Conservation (phyloP, 768 basidiomycete species). For the Psilocybe tampanensis region DNA sequence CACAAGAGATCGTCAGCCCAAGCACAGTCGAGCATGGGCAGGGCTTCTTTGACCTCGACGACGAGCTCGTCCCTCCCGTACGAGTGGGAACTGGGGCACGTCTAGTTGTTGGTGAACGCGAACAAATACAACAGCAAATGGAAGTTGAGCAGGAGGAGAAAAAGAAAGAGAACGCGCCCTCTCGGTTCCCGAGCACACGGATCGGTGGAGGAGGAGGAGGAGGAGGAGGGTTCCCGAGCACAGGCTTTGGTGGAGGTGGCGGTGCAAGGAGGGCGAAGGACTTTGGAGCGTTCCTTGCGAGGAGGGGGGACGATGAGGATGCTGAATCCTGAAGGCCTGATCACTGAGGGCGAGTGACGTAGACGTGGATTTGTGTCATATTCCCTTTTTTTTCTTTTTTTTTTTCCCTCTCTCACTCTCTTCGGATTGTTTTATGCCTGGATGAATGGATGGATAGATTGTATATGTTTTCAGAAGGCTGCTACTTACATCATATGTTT, state of each 20-base stretch:
- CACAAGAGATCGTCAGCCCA: slow-evolving; percentile 24
- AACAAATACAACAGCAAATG: too few species aligned
- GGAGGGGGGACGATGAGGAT: slow-evolving; percentile 19
- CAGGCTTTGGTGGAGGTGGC: slow-evolving; percentile 16
- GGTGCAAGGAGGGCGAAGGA: slow-evolving; percentile 14
- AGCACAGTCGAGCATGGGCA: slow-evolving; percentile 33
- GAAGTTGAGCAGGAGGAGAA: too few species aligned
- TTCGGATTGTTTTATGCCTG: neutral
- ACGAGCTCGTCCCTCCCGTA: slow-evolving; percentile 13
- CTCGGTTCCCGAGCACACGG: slow-evolving; percentile 11
- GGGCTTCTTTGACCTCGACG: slow-evolving; percentile 39
- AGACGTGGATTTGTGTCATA: too few species aligned
- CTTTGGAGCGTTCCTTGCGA: slow-evolving; percentile 23
- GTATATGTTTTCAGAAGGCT: too few species aligned
- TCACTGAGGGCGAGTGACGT: neutral
- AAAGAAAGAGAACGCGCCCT: neutral
- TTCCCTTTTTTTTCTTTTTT: too few species aligned
- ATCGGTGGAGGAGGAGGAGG: slow-evolving; percentile 9
- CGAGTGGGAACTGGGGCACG: neutral
- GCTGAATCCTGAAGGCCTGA: neutral
- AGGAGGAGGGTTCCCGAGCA: slow-evolving; percentile 11
- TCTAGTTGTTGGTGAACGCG: neutral
- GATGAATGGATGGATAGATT: neutral
- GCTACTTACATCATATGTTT: too few species aligned
- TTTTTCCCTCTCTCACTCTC: too few species aligned